Evolutionary conservation across 352 stramenopile species (phyloP).

Genomic region (Albugo candida): DNA sequence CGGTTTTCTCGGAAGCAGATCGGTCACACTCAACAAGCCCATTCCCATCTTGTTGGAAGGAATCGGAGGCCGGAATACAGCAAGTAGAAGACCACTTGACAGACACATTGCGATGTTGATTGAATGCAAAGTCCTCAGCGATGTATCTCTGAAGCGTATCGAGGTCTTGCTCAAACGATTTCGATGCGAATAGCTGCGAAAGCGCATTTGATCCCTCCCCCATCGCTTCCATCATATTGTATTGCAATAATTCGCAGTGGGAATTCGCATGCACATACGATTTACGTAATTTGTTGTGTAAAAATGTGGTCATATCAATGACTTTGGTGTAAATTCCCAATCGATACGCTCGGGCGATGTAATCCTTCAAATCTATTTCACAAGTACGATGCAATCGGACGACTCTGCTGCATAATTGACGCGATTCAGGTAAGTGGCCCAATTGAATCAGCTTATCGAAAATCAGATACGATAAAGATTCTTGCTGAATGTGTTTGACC

Average conservation of each 20-base stretch:
- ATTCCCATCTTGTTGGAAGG: constrained; percentile 19
- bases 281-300: constrained; percentile 50
- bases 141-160: constrained; percentile 23
- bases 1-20: constrained; percentile 9
- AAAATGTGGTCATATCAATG: constrained; percentile 59
- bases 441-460: constrained; percentile 60
- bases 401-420: constrained; percentile 26
- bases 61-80: constrained; percentile 15
- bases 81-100: constrained; percentile 36
- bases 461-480: constrained; percentile 70
- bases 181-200: constrained; percentile 22
- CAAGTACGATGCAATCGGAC: constrained; percentile 29
- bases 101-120: constrained; percentile 63
- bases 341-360: constrained; percentile 55
- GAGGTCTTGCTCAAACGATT: constrained; percentile 19
- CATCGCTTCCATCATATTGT: constrained; percentile 32
- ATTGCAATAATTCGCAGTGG: constrained; percentile 31
- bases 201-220: constrained; percentile 20
- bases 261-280: constrained; percentile 56
- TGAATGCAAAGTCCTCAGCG: constrained; percentile 23
- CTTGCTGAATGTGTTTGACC: constrained; percentile 71
- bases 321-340: constrained; percentile 75
- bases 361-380: constrained; percentile 50
- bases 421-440: constrained; percentile 32
- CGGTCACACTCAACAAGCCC: constrained; percentile 47